Evolutionary conservation across 2,329 filamentous ascomycete genomes (phyloP).

Genomic region (Colletotrichum magnum): DNA sequence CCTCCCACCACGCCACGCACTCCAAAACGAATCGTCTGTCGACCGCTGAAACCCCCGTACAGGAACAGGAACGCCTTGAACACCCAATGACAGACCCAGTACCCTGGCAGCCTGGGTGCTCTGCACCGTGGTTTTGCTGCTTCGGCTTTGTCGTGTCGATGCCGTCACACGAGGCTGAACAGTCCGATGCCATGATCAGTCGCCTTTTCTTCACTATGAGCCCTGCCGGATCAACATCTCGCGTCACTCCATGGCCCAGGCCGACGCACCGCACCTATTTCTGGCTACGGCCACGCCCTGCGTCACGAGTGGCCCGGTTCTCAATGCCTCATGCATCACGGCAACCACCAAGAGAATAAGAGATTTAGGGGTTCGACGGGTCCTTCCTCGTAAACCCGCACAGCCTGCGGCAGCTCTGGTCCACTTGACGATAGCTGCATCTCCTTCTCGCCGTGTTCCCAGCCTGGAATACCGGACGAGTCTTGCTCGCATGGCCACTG

Average conservation of each 20-base stretch:
- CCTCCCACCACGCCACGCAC: background rate
- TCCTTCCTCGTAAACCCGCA: background rate
- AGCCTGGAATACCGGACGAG: slow-evolving; percentile 1
- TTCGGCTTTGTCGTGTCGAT: background rate
- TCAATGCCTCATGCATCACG: background rate
- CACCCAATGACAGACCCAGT: too few relatives aligned
- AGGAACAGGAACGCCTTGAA: background rate
- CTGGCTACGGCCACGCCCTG: background rate
- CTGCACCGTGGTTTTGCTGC: slow-evolving; percentile 1
- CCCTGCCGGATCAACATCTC: slow-evolving; percentile 2
- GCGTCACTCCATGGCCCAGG: background rate
- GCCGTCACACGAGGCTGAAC: slow-evolving; percentile 16
- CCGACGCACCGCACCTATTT: slow-evolving; percentile 1
- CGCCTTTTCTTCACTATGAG: background rate
- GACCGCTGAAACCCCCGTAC: slow-evolving; percentile 1
- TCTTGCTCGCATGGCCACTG: slow-evolving; percentile 6
- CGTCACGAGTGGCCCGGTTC: background rate
- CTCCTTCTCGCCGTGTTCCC: slow-evolving; percentile 1
- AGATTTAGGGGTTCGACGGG: background rate
- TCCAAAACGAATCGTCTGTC: background rate
- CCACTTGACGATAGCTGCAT: background rate
- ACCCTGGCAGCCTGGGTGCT: background rate
- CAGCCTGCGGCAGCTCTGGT: background rate
- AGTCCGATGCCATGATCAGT: background rate
- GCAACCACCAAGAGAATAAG: background rate